phyloP scores from a whole-genome alignment of 169 alveolate genomes.

The Theileria orientalis region DNA sequence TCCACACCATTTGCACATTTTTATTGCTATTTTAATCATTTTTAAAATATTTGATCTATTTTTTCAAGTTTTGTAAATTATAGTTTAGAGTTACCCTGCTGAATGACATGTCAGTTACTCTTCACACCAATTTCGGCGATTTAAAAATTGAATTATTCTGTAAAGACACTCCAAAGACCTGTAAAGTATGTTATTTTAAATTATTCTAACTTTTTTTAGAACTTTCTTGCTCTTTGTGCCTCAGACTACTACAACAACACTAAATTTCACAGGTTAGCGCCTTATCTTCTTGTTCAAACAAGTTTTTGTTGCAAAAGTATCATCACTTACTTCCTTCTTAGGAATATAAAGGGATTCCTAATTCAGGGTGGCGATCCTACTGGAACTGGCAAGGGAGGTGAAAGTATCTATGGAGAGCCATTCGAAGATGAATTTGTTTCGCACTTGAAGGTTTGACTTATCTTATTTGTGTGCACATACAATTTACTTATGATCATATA shows the following conservation, averaged over 20 bases:
- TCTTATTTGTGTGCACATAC: no score
- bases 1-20: background rate
- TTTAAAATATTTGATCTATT: background rate
- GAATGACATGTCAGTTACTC: conserved; percentile 73
- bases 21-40: background rate
- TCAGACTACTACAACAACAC: conserved; percentile 72
- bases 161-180: conserved; percentile 79
- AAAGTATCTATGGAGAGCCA: conserved; percentile 92
- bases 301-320: background rate
- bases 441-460: conserved; percentile 83
- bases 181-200: conserved; percentile 59
- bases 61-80: background rate
- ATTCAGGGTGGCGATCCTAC: conserved; percentile 98
- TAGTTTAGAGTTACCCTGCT: background rate
- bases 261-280: conserved; percentile 66
- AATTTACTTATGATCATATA: background rate
- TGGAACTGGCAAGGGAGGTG: conserved; percentile 97
- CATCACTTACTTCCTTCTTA: conserved; percentile 20
- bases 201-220: conserved; percentile 41
- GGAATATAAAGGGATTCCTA: conserved; percentile 92
- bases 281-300: background rate
- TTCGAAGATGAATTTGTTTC: conserved; percentile 95
- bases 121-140: conserved; percentile 78
- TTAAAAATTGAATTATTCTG: conserved; percentile 80
- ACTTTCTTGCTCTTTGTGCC: conserved; percentile 78